These are phyloP conservation scores for Penicillium sp. DNA, from an alignment of 2,329 filamentous ascomycete species.

Conservation along the genomic window DNA sequence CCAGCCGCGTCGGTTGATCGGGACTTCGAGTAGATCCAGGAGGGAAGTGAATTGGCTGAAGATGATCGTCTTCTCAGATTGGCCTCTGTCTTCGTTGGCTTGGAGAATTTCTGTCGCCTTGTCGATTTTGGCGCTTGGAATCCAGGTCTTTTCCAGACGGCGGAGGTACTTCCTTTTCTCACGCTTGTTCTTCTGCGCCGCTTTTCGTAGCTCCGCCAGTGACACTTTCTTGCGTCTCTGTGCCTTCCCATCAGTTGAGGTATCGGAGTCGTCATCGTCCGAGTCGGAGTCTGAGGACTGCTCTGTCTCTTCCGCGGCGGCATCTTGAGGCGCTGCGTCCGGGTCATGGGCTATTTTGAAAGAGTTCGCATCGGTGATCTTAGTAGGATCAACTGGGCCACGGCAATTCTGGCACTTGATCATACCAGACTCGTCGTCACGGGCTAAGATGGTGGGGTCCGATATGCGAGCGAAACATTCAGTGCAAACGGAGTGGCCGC, in stretches of 20 bases:
- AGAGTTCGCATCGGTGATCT: conserved; percentile 69
- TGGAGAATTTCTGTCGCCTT: conserved; percentile 65
- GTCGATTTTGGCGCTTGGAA: conserved; percentile 72
- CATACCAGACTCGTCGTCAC: conserved; percentile 53
- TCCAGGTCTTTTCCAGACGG: conserved; percentile 66
- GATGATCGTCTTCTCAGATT: conserved; percentile 72
- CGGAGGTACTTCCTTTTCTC: conserved; percentile 68
- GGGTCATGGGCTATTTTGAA: conserved; percentile 73
- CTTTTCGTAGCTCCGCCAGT: conserved; percentile 65
- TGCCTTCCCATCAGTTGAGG: conserved; percentile 28
- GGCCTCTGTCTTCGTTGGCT: conserved; percentile 46
- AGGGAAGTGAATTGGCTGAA: conserved; percentile 81
- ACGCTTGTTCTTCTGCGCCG: conserved; percentile 61
- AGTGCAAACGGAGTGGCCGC: conserved; percentile 75
- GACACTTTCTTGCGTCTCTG: conserved; percentile 44
- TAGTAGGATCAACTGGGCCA: conserved; percentile 61
- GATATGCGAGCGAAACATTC: conserved; percentile 72
- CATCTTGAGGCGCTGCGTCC: conserved; percentile 34
- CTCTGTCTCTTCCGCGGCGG: conserved; percentile 32
- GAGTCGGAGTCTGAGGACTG: conserved; percentile 36
- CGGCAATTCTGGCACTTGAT: conserved; percentile 77
- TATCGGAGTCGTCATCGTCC: conserved; percentile 33
- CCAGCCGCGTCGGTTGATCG: conserved; percentile 59
- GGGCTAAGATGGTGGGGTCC: conserved; percentile 54
- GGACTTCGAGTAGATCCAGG: conserved; percentile 73